Evolutionary conservation across 2,329 filamentous ascomycete species (phyloP).

Genomic region (Basipetospora sp.): DNA sequence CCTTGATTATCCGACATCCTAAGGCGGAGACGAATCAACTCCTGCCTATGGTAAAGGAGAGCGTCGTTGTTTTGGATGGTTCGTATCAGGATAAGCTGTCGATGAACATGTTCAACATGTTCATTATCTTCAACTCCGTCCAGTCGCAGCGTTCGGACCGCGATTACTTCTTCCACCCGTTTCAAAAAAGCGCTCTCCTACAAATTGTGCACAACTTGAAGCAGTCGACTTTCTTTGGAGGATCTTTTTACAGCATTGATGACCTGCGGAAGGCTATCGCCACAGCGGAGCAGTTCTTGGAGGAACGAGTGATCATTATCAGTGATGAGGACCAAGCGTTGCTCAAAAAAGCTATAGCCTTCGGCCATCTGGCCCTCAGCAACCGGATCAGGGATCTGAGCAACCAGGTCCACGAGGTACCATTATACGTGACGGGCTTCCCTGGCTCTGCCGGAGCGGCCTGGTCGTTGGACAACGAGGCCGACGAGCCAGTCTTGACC

Average conservation of each 20-base stretch:
- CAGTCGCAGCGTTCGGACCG: constrained; percentile 71
- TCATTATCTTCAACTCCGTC: constrained; percentile 72
- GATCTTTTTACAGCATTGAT: constrained; percentile 53
- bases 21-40: constrained; percentile 53
- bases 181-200: constrained; percentile 51
- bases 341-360: constrained; percentile 49
- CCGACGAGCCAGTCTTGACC: constrained; percentile 35
- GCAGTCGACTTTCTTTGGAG: constrained; percentile 72
- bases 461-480: constrained; percentile 50
- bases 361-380: constrained; percentile 43
- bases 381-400: constrained; percentile 53
- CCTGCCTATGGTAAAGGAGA: constrained; percentile 60
- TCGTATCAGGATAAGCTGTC: constrained; percentile 74
- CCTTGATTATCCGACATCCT: constrained; percentile 67
- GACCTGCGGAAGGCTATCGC: constrained; percentile 52
- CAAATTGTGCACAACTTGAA: constrained; percentile 63
- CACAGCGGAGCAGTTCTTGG: constrained; percentile 52
- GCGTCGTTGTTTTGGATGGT: constrained; percentile 59
- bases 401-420: constrained; percentile 61
- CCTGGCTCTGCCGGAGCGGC: constrained; percentile 42
- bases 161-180: constrained; percentile 79
- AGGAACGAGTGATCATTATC: constrained; percentile 44
- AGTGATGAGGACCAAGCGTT: constrained; percentile 43
- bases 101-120: constrained; percentile 71
- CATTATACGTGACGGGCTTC: constrained; percentile 55